Evolutionary conservation across 2,329 filamentous ascomycete species (phyloP), one percentile per base, ranked within the genome.

Genomic region (Sclerotinia borealis): DNA sequence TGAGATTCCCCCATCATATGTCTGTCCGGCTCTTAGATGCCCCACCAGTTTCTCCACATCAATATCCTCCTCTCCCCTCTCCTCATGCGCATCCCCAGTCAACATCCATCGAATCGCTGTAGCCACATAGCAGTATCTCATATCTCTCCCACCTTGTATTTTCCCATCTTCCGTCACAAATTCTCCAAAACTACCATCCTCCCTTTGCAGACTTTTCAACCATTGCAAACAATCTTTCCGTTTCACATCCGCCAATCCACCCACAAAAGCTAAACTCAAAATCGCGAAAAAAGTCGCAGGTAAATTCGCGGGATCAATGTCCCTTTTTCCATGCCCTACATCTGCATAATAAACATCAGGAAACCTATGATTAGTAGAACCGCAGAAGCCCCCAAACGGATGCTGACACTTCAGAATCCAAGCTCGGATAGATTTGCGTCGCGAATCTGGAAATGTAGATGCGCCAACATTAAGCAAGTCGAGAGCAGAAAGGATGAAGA

Each of bases 341-440:
- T 74, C 71, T 27, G 63, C 63, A 65, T 76, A 74, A 45, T 70
- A 72, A 9, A 65, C 67, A 51, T 71, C 67, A 37, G 77, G 76
- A 65, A 70, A 78, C 11, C 67, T 68, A 81, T 96, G 75, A 76
- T 83, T 91, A 1, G 93, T 89, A 67, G 91, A 92, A 47, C 92
- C 93, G 68, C 91, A 88, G 77, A 99, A 98, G 19, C 95, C 95
- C 34, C 95, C 95, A 41, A 84, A 80, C 0, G 90, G 88, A 70
- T 96, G 90, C 76, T 97, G 93, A 72, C 93, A 92, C 49, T 83
- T 81, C 65, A 98, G 89, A 50, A 98, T 86, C 92, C 93, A 98
- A 65, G 85, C 78, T n/a, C 83, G 80, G 51, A 85, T 76, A 3
- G 73, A 79, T 52, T 82, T 80, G 11, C 74, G 68, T 1, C 78